Conservation (phyloP, 225 moss, liverwort and hornwort species). For the Takakia lepidozioides region DNA sequence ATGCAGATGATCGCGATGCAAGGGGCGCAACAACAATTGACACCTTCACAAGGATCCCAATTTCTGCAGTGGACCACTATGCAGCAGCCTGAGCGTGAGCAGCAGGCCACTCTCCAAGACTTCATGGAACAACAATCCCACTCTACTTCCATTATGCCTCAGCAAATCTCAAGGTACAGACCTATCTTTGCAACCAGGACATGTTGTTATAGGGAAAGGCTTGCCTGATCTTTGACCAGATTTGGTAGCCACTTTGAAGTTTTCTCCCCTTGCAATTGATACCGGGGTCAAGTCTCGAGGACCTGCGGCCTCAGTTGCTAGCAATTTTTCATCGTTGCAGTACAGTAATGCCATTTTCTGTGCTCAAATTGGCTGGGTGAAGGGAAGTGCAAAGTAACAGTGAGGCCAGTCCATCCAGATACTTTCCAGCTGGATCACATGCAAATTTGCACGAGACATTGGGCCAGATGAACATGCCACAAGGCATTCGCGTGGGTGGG, state of each 20-base stretch:
- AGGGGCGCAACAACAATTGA: too few relatives aligned
- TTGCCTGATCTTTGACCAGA: not conserved
- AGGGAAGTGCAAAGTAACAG: conserved; percentile 25
- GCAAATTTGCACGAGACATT: conserved; percentile 29
- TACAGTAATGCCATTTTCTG: not conserved
- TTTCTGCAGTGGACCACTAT: conserved; percentile 27
- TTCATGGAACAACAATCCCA: conserved; percentile 41
- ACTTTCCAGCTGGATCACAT: conserved; percentile 27
- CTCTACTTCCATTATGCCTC: conserved; percentile 24
- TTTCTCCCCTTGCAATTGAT: too few relatives aligned
- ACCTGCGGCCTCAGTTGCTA: too few relatives aligned
- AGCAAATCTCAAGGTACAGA: conserved; percentile 24
- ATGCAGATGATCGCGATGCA: too few relatives aligned
- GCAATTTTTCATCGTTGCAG: not conserved
- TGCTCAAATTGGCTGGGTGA: not conserved
- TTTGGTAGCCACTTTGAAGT: not conserved
- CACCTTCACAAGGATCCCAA: too few relatives aligned
- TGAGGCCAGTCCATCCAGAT: conserved; percentile 23
- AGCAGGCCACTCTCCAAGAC: conserved; percentile 43
- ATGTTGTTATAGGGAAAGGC: not conserved
- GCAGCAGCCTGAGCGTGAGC: conserved; percentile 41
- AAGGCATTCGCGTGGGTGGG: too few relatives aligned
- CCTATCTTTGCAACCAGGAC: not conserved
- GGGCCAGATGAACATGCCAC: conserved; percentile 36
- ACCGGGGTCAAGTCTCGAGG: too few relatives aligned